These are phyloP conservation scores for Polygonum maritimum DNA, from an alignment of 148 eudicot genomes.

Conservation along the genomic window DNA sequence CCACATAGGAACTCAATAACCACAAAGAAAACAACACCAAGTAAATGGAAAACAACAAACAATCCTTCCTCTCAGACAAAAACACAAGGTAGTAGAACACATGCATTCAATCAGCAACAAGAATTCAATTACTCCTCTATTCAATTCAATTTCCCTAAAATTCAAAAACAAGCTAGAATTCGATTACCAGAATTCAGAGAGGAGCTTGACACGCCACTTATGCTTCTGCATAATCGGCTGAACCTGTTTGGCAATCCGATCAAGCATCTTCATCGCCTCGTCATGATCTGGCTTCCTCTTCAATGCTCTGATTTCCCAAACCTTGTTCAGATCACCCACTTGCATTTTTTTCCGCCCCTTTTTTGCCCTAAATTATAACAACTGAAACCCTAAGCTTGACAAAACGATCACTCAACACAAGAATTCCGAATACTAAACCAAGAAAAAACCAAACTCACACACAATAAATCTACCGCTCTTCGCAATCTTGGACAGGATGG, in stretches of 20 bases:
- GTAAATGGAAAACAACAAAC: not conserved
- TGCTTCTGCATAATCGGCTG: slow-evolving; percentile 88
- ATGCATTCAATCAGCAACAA: not conserved
- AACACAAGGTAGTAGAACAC: not conserved
- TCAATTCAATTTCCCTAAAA: not conserved
- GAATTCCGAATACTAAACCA: too few species aligned
- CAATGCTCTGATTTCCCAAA: slow-evolving; percentile 82
- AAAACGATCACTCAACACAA: too few species aligned
- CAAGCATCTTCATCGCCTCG: slow-evolving; percentile 58
- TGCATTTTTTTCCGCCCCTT: slow-evolving; percentile 26
- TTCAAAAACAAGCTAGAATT: not conserved
- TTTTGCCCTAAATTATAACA: not conserved
- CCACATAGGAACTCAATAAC: not conserved
- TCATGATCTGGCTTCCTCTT: slow-evolving; percentile 52
- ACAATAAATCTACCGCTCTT: too few species aligned
- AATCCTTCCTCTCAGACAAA: not conserved
- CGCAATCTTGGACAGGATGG: too few species aligned
- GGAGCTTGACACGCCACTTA: slow-evolving; percentile 84
- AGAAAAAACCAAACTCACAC: too few species aligned
- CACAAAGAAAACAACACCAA: not conserved
- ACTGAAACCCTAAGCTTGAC: too few species aligned
- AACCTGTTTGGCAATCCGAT: slow-evolving; percentile 72
- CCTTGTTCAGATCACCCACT: slow-evolving; percentile 62
- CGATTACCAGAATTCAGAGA: slow-evolving; percentile 71
- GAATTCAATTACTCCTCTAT: not conserved